phyloP scores from a whole-genome alignment of 2,329 filamentous ascomycete species.

The Geoglossum cookeanum region DNA sequence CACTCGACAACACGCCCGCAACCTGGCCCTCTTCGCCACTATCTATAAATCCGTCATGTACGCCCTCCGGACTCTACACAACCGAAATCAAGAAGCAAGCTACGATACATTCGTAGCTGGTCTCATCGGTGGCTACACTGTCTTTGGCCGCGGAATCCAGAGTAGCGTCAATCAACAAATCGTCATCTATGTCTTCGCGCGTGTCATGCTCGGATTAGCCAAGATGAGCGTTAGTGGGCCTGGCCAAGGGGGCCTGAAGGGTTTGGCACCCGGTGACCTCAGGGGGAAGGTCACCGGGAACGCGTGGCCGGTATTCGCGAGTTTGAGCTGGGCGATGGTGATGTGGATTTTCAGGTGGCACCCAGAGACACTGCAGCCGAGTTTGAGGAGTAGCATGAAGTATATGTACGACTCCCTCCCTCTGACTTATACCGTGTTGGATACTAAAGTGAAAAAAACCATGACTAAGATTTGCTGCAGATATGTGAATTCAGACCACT shows the following conservation, averaged over 20 bases:
- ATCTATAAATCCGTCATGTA: constrained; percentile 79
- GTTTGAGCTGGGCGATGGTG: constrained; percentile 74
- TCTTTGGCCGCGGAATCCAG: constrained; percentile 68
- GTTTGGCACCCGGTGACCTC: constrained; percentile 25
- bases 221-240: constrained; percentile 53
- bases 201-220: constrained; percentile 68
- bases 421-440: neutral
- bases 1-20: constrained; percentile 75
- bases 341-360: constrained; percentile 94
- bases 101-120: constrained; percentile 79
- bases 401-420: constrained; percentile 55
- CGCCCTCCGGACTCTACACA: constrained; percentile 40
- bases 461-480: constrained; percentile 19
- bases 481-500: constrained; percentile 66
- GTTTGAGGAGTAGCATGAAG: constrained; percentile 84
- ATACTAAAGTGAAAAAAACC: neutral
- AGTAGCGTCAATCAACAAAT: constrained; percentile 80
- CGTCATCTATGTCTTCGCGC: constrained; percentile 91
- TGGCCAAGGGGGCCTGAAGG: constrained; percentile 17
- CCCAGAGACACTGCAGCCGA: constrained; percentile 78
- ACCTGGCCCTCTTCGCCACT: constrained; percentile 77
- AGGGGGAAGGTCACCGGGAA: constrained; percentile 39
- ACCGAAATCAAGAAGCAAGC: constrained; percentile 39
- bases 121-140: constrained; percentile 72
- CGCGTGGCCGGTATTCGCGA: constrained; percentile 86